Conservation (phyloP, 2,329 filamentous ascomycete species). For the Colletotrichum magnum region DNA sequence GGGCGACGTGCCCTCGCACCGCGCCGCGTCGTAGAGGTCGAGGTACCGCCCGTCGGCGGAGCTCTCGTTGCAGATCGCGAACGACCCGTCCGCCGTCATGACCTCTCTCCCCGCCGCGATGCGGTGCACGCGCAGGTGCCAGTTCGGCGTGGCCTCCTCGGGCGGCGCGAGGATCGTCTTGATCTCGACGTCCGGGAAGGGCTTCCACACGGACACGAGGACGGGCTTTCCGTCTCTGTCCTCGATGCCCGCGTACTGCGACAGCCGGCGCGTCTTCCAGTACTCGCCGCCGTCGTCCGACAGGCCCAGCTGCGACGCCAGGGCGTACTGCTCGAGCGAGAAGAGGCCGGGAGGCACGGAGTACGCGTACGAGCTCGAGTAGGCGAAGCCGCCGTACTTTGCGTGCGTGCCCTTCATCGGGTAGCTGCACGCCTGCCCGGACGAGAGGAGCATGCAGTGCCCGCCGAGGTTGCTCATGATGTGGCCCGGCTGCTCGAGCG, state of each 20-base stretch:
- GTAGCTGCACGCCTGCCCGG: conserved; percentile 86
- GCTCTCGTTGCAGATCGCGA: conserved; percentile 75
- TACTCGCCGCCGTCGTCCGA: conserved; percentile 84
- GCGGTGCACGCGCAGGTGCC: conserved; percentile 77
- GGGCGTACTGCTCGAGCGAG: conserved; percentile 81
- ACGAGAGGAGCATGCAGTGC: conserved; percentile 82
- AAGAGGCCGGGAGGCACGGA: conserved; percentile 83
- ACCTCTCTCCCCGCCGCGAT: conserved; percentile 73
- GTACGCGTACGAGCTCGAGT: conserved; percentile 82
- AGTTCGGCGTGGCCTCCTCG: conserved; percentile 70
- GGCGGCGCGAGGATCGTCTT: conserved; percentile 77
- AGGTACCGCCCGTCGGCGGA: conserved; percentile 64
- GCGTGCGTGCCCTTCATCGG: conserved; percentile 86
- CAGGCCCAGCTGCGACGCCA: conserved; percentile 81
- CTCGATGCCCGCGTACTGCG: conserved; percentile 75
- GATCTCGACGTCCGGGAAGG: conserved; percentile 77
- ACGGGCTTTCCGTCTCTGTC: conserved; percentile 68
- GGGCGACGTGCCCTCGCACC: conserved; percentile 65
- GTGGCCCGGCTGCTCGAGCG: conserved; percentile 78
- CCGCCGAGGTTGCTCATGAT: conserved; percentile 80
- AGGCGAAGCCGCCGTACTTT: conserved; percentile 86
- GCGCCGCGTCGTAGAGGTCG: conserved; percentile 58
- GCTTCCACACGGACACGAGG: conserved; percentile 78
- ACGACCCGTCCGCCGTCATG: conserved; percentile 81
- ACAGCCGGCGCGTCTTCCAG: conserved; percentile 82